Evolutionary conservation across 176 grass and related monocot genomes (phyloP).

Genomic region (Pontederia crassipes): DNA sequence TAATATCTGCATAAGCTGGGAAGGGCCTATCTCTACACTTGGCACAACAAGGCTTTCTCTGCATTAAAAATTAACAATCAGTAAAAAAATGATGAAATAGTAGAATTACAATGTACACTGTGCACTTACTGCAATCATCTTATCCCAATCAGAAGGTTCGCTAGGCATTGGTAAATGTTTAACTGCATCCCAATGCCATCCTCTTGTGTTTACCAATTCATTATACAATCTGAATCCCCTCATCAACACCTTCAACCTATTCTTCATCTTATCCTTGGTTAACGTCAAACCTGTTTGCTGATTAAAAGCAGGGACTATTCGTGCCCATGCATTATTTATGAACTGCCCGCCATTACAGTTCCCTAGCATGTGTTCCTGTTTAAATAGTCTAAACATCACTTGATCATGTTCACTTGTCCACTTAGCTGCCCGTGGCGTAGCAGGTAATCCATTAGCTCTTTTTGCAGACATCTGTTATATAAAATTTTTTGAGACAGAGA

Average conservation of each 20-base stretch:
- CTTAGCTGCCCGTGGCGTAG: neutral
- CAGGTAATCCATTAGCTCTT: conserved; percentile 2
- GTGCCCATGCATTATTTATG: conserved; percentile 1
- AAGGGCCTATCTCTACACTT: conserved; percentile 23
- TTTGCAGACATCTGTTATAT: neutral
- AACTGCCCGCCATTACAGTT: neutral
- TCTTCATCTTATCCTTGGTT: conserved; percentile 1
- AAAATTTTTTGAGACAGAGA: no score
- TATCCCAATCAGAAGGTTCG: conserved; percentile 1
- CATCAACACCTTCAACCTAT: conserved; percentile 3
- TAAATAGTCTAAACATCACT: neutral
- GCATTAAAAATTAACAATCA: conserved; percentile 5
- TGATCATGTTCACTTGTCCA: neutral
- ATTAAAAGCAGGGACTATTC: conserved; percentile 6
- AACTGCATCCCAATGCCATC: conserved; percentile 4
- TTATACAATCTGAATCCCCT: conserved; percentile 3
- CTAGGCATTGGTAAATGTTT: conserved; percentile 1
- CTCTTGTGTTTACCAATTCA: neutral
- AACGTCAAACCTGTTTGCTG: neutral
- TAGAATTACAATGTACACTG: neutral
- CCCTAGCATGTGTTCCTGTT: conserved; percentile 8
- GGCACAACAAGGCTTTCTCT: conserved; percentile 28
- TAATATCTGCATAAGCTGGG: conserved; percentile 26
- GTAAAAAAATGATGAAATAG: conserved; percentile 4
- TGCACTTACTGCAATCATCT: neutral